Percentiles rank a stretch among this genome's conserved stretches.
Evolutionary conservation across 768 basidiomycete species (phyloP).

Genomic region (Stropharia rugosoannulata): DNA sequence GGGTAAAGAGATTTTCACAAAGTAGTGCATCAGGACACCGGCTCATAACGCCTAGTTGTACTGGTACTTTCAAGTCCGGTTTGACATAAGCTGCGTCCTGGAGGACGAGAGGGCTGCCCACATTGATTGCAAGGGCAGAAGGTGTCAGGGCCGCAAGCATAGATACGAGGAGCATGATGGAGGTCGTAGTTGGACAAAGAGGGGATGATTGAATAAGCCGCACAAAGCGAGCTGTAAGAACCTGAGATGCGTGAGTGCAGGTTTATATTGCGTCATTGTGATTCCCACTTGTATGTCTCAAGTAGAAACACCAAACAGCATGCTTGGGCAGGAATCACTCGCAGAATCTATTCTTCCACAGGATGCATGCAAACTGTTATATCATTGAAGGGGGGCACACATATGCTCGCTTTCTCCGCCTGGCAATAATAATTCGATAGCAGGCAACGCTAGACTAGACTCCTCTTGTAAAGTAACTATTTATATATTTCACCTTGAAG

Average conservation of each 20-base stretch:
- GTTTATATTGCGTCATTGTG: conserved; percentile 25
- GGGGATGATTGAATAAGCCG: conserved; percentile 3
- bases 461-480: no score
- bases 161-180: conserved; percentile 1
- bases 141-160: conserved; percentile 2
- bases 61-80: conserved; percentile 40
- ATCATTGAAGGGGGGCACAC: no score
- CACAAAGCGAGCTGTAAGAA: neutral
- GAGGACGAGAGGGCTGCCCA: neutral
- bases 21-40: conserved; percentile 78
- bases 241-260: neutral
- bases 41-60: conserved; percentile 54
- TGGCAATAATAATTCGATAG: no score
- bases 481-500: conserved; percentile 14
- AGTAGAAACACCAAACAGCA: neutral
- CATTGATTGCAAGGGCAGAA: conserved; percentile 6
- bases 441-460: no score
- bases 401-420: no score
- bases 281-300: conserved; percentile 19
- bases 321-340: no score
- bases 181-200: conserved; percentile 1
- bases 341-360: no score
- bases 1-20: conserved; percentile 77
- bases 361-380: no score
- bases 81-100: neutral